Evolutionary conservation across 2,329 filamentous ascomycete species (phyloP), one percentile per base, ranked within the genome.

Genomic region (Exserohilum rostratum): DNA sequence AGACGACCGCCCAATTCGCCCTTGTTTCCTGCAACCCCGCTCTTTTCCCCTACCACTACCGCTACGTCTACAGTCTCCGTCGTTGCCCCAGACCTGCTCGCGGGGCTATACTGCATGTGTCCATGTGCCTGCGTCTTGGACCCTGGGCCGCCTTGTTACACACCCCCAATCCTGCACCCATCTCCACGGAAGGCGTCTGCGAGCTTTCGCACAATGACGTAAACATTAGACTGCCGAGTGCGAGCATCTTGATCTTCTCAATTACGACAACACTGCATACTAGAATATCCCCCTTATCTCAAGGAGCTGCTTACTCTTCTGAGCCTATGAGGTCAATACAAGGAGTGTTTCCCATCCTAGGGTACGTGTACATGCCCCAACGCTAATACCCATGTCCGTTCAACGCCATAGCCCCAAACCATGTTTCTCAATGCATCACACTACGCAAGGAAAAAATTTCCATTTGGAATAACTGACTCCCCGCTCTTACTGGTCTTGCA

Each of bases 401-500:
- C 9, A 55, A 50, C 46, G 46, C 47, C 52, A 42, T 42, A 27
- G 25, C 15, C 31, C 22, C 31, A 33, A 25, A 9, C 31, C 15
- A 12, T 46, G 11, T 13, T 17, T 27, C 22, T 7, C 13, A 17
- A 35, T 29, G 18, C 40, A 13, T 30, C 25, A 42, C 22, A 25
- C 22, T 25, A 7, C 22, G 22, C 22, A 25, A 25, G 7, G n/a
- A 25, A 25, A 25, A 5, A 25, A 5, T 7, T 25, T 25, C 22
- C 22, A 5, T 7, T 25, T 25, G 22, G 22, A 25, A 25, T 4
- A 5, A 7, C 22, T 7, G 7, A 25, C 22, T 7, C 7, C 22
- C 22, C 22, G 4, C 22, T 25, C 22, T 25, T 61, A 74, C 15
- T 67, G 65, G 9, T 57, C 60, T 58, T 98, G 95, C 46, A 97